phyloP scores from a whole-genome alignment of 768 basidiomycete genomes.

The Leccinellum rugosiceps region DNA sequence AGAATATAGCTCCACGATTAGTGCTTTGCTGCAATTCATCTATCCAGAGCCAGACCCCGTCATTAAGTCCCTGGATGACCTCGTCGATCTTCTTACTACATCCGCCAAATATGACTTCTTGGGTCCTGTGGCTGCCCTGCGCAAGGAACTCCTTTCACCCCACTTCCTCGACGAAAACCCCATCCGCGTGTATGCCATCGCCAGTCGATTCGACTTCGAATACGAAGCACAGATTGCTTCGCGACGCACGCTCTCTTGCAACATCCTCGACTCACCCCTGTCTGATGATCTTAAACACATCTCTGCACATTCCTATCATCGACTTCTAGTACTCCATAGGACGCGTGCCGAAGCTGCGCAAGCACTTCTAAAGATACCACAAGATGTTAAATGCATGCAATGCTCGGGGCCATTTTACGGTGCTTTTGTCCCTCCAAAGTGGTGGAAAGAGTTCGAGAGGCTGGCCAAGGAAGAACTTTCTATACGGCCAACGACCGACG shows the following conservation, averaged over 20 bases:
- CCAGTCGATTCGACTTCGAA: constrained; percentile 60
- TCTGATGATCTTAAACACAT: constrained; percentile 64
- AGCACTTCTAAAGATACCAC: constrained; percentile 43
- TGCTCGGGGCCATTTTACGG: constrained; percentile 54
- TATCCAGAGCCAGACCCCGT: constrained; percentile 60
- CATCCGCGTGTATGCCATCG: constrained; percentile 66
- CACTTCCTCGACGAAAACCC: constrained; percentile 48
- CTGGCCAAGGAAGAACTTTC: constrained; percentile 56
- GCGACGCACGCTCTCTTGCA: constrained; percentile 48
- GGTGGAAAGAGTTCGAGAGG: constrained; percentile 65
- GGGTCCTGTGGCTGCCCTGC: constrained; percentile 45
- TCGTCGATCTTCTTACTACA: constrained; percentile 47
- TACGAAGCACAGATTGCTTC: constrained; percentile 64
- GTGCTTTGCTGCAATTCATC: constrained; percentile 53
- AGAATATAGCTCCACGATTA: constrained; percentile 45
- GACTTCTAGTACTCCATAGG: constrained; percentile 58
- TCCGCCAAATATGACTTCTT: constrained; percentile 65
- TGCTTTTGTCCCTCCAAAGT: constrained; percentile 52
- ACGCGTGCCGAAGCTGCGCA: constrained; percentile 49
- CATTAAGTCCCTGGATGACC: constrained; percentile 50
- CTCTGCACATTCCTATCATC: constrained; percentile 65
- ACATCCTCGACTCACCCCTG: constrained; percentile 55
- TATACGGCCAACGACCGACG: constrained; percentile 51
- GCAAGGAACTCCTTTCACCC: constrained; percentile 48
- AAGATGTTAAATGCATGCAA: constrained; percentile 61